Base-by-base conservation (phyloP, 495 filamentous ascomycete species). In the Neurospora terricola region DNA sequence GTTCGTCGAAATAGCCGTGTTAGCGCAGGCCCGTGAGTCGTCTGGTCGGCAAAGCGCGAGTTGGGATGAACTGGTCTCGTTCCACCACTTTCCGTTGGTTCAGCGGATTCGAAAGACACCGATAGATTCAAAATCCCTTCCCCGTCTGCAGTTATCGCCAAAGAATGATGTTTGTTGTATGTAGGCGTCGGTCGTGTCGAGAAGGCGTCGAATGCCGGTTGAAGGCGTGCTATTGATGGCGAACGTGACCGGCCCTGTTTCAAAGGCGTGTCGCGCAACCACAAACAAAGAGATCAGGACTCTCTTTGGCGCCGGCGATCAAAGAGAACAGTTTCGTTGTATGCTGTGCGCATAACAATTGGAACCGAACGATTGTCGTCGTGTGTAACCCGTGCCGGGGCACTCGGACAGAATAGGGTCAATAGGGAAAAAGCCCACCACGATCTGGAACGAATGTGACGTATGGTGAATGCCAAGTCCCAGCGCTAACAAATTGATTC, bases 381-480 rank as follows among this genome's bases (percentile, higher is more conserved):
- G 42, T 43, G 38, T 48, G 54, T 34, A 66, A 66, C 54, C 16
- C 27, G 54, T 14, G 72, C 36, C 36, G 40, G 37, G 34, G 54
- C 68, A 40, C n/a, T 34, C 42, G 23, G 70, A 34, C 12, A 21
- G 38, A 43, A 54, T 70, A 59, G 48, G 39, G 38, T 71, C 69
- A 43, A 38, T n/a, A 68, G 12, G 30, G 30, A 34, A 59, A 66
- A 62, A 34, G 71, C 73, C 59, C 68, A 21, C 59, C 62, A 75
- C 54, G 68, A 39, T 59, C 40, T 36, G 34, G 54, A 66, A 66
- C 54, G 27, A 34, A 66, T 66, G 73, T 75, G 73, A 75, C 73
- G 73, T 75, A 75, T 72, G 71, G 72, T 70, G 30, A 45, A 38
- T 45, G 73, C 71, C 71, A 73, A 73, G 73, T 23, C 71, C 66